Evolutionary conservation across 495 filamentous ascomycete genomes (phyloP), one percentile per base, ranked within the genome.

Genomic region (Geoglossum glabrum): DNA sequence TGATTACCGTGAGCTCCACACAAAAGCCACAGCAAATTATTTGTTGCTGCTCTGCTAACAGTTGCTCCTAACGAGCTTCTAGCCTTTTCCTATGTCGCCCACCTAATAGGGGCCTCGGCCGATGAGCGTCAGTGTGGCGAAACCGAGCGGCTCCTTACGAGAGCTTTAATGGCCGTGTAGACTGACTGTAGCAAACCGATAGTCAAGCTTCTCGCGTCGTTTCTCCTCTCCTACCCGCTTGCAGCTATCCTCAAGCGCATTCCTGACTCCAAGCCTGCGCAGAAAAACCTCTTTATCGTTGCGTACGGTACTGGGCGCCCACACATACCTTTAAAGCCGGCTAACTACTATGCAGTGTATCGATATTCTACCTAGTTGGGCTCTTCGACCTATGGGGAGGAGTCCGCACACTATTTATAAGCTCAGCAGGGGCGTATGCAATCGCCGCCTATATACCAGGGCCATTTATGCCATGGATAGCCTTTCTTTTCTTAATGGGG

Each of bases 401-500:
- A 45, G 70, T 93, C 27, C 77, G 79, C 30, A 95, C 89, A 0
- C 69, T 98, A 21, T 65, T 87, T 34, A 80, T 93, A 63, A 86
- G 84, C 64, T 79, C 92, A 0, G 77, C 73, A 25, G 90, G 79
- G 36, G 78, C 86, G 31, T 97, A 97, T 67, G 72, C 75, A 57
- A 94, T 97, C 63, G 83, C 92, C 55, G 76, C 80, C 63, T 92
- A 84, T 66, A 72, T 97, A 21, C 76, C 86, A 54, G 87, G 87
- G n/a, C 86, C 87, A 3, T 86, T 89, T 69, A 98, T 98, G 92
- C 93, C 93, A 72, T 98, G 92, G 92, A 79, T 95, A 46, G 88
- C 81, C 49, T 97, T 98, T 69, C 76, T 87, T 56, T 96, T 90
- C 69, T 66, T 93, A 56, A 98, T 98, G 93, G 82, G 84, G 59